Percentiles rank a stretch among this genome's conserved stretches.
phyloP scores from a whole-genome alignment of 2,329 filamentous ascomycete genomes.

The Chaetomiaceae sp. region DNA sequence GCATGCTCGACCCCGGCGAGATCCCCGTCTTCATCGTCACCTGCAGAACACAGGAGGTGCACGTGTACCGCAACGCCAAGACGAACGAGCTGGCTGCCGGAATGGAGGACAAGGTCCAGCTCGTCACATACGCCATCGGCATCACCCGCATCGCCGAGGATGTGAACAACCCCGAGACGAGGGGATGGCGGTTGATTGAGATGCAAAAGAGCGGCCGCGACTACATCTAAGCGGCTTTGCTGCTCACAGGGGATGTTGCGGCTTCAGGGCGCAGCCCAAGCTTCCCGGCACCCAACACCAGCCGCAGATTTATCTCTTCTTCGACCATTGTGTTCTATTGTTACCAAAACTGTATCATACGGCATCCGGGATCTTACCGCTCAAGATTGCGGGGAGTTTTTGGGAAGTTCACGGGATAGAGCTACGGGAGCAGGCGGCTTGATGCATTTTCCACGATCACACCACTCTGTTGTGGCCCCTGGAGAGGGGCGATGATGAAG shows the following conservation, averaged over 20 bases:
- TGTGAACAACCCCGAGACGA: conserved; percentile 92
- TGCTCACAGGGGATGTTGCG: not conserved
- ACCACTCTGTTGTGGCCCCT: conserved; percentile 11
- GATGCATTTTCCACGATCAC: conserved; percentile 22
- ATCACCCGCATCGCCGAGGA: conserved; percentile 91
- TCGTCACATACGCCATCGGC: conserved; percentile 96
- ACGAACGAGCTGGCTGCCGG: conserved; percentile 82
- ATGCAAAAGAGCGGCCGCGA: conserved; percentile 97
- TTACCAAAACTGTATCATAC: conserved; percentile 22
- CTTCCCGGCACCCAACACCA: not conserved
- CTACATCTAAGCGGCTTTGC: conserved; percentile 47
- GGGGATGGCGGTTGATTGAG: conserved; percentile 96
- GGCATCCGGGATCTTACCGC: conserved; percentile 16
- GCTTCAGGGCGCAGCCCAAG: not conserved
- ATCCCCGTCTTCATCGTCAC: conserved; percentile 96
- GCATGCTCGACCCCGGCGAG: conserved; percentile 78
- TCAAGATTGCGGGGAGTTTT: conserved; percentile 19
- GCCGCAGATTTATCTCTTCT: not conserved
- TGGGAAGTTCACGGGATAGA: conserved; percentile 15
- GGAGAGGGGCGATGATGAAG: conserved; percentile 9
- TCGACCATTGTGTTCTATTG: conserved; percentile 14
- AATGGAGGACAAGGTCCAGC: conserved; percentile 98
- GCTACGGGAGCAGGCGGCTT: conserved; percentile 18
- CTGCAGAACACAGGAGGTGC: conserved; percentile 93
- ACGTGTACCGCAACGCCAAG: conserved; percentile 93